These are phyloP conservation scores for Colletotrichum higginsianum DNA, from an alignment of 2,329 filamentous ascomycete genomes.

Conservation along the genomic window DNA sequence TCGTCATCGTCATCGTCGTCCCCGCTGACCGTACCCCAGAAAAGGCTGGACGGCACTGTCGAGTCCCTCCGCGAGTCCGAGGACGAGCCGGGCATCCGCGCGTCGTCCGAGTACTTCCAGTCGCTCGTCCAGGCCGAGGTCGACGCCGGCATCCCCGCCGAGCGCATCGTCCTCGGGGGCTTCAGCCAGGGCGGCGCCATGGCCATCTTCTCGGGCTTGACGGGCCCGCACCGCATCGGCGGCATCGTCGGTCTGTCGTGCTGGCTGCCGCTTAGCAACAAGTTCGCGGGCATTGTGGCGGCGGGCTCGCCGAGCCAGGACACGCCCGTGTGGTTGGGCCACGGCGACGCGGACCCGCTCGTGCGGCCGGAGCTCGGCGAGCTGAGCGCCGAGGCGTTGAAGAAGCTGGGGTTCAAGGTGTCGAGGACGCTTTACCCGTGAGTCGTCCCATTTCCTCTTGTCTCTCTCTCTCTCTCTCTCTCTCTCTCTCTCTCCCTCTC, in stretches of 20 bases:
- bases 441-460: background rate
- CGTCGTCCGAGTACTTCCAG: constrained; percentile 83
- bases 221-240: constrained; percentile 80
- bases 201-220: constrained; percentile 85
- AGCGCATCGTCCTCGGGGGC: constrained; percentile 88
- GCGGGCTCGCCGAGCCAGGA: constrained; percentile 70
- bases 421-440: constrained; percentile 83
- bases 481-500: no score
- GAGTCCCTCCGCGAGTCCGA: constrained; percentile 58
- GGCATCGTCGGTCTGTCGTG: constrained; percentile 89
- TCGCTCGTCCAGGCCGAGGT: constrained; percentile 85
- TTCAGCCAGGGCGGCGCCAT: constrained; percentile 93
- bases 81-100: constrained; percentile 82
- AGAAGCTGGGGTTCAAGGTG: constrained; percentile 79
- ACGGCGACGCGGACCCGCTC: constrained; percentile 84
- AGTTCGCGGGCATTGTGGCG: constrained; percentile 61
- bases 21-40: constrained; percentile 23
- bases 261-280: constrained; percentile 78
- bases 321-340: constrained; percentile 90
- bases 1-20: constrained; percentile 7
- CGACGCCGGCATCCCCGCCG: constrained; percentile 82
- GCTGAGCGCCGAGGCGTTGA: constrained; percentile 76
- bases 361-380: constrained; percentile 80
- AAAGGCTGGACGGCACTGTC: constrained; percentile 52
- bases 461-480: no score